Conservation (phyloP, 768 basidiomycete species). For the Crucibulum laeve region DNA sequence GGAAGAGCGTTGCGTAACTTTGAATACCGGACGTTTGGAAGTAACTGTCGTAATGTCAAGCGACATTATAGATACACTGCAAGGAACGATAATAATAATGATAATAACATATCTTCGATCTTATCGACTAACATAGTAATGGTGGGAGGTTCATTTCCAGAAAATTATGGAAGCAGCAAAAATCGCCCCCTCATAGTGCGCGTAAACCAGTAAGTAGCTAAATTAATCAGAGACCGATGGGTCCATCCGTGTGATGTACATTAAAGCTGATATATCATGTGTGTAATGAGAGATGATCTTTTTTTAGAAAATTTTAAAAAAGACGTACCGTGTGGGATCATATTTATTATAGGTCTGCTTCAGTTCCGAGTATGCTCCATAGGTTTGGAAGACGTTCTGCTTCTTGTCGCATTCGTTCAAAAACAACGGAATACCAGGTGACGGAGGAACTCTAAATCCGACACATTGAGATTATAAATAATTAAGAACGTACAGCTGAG, state of each 20-base stretch:
- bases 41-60: too few relatives aligned
- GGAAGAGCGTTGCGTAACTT: too few relatives aligned
- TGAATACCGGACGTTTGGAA: too few relatives aligned
- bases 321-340: constrained; percentile 21
- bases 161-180: neutral
- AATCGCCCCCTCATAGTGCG: neutral
- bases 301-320: neutral
- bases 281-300: neutral
- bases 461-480: constrained; percentile 1
- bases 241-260: constrained; percentile 16
- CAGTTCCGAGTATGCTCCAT: constrained; percentile 19
- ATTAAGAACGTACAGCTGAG: neutral
- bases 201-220: neutral
- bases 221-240: constrained; percentile 12
- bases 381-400: constrained; percentile 21
- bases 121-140: too few relatives aligned
- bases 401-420: constrained; percentile 19
- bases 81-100: too few relatives aligned
- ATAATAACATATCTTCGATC: too few relatives aligned
- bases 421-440: constrained; percentile 21
- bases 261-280: constrained; percentile 17
- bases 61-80: too few relatives aligned
- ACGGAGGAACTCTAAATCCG: constrained; percentile 16
- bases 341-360: constrained; percentile 23
- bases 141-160: neutral